phyloP scores from a whole-genome alignment of 805 yeast species.

The Candida taoyuanica region DNA sequence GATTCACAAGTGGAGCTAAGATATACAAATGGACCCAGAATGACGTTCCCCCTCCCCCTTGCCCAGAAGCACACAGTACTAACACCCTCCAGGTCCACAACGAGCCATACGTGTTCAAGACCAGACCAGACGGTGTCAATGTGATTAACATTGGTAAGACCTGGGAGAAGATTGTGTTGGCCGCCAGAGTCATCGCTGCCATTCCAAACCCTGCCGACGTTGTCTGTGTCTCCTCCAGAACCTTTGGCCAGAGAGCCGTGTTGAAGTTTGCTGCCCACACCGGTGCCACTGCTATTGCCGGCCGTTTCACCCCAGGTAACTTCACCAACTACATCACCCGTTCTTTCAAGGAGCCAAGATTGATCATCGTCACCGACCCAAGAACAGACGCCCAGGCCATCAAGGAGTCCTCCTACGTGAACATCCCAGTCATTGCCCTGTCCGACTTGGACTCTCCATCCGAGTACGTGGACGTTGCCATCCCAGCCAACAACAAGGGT shows the following conservation, averaged over 20 bases:
- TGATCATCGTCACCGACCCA: conserved; percentile 98
- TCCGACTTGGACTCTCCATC: conserved; percentile 98
- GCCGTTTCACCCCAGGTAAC: conserved; percentile 99
- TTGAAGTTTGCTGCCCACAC: conserved; percentile 99
- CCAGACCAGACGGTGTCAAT: conserved; percentile 99
- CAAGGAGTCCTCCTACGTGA: conserved; percentile 99
- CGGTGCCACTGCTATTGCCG: conserved; percentile 99
- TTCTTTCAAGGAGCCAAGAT: conserved; percentile 99
- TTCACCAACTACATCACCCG: conserved; percentile 99
- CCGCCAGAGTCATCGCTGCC: conserved; percentile 99
- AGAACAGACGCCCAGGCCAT: conserved; percentile 99
- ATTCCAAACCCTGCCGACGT: conserved; percentile 98
- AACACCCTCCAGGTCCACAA: conserved; percentile 69
- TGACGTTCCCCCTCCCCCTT: neutral
- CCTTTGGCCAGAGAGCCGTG: conserved; percentile 99
- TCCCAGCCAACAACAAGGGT: conserved; percentile 99
- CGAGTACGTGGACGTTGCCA: conserved; percentile 98
- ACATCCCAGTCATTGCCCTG: conserved; percentile 99
- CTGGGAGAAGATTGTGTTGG: conserved; percentile 99
- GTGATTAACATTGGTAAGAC: conserved; percentile 98
- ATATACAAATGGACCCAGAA: too few relatives aligned
- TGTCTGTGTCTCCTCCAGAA: conserved; percentile 98
- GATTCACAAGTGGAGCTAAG: too few relatives aligned
- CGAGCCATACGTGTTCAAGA: conserved; percentile 93
- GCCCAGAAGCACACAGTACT: conserved; percentile 5